phyloP scores from a whole-genome alignment of 495 filamentous ascomycete genomes.

The Podospora conica region DNA sequence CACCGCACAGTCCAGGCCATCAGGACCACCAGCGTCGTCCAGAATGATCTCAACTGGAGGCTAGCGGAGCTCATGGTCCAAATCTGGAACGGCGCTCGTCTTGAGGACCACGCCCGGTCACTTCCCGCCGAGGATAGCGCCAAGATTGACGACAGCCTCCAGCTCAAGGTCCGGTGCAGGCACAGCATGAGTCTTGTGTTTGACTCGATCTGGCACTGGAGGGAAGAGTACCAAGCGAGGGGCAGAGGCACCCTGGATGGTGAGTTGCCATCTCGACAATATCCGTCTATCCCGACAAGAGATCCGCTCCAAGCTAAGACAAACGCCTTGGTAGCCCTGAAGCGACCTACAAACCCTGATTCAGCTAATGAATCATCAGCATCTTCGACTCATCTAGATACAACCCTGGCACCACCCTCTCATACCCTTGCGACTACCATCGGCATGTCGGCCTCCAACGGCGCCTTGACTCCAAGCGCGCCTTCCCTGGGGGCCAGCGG shows the following conservation, averaged over 20 bases:
- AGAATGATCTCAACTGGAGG: conserved; percentile 79
- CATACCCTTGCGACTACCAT: conserved; percentile 29
- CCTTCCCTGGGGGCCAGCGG: conserved; percentile 36
- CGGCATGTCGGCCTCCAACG: conserved; percentile 34
- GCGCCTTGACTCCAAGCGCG: conserved; percentile 41
- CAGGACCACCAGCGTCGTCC: conserved; percentile 67
- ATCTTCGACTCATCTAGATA: conserved; percentile 55
- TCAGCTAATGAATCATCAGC: conserved; percentile 67
- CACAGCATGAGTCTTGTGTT: conserved; percentile 93
- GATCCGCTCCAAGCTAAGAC: conserved; percentile 28
- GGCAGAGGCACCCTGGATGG: conserved; percentile 73
- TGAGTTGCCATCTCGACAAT: conserved; percentile 35
- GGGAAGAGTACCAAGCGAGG: conserved; percentile 76
- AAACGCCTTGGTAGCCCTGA: conserved; percentile 51
- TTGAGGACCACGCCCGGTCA: conserved; percentile 37
- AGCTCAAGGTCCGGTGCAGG: conserved; percentile 79
- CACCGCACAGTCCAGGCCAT: conserved; percentile 71
- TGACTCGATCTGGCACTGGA: conserved; percentile 90
- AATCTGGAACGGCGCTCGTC: conserved; percentile 74
- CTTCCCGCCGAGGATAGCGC: conserved; percentile 34
- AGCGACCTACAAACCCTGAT: conserved; percentile 83
- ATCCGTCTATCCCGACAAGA: conserved; percentile 2
- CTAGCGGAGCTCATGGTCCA: conserved; percentile 86
- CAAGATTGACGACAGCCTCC: conserved; percentile 61
- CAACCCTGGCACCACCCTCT: conserved; percentile 41